These are phyloP conservation scores for Pseudopithomyces maydicus DNA, from an alignment of 2,329 filamentous ascomycete genomes.

Conservation along the genomic window DNA sequence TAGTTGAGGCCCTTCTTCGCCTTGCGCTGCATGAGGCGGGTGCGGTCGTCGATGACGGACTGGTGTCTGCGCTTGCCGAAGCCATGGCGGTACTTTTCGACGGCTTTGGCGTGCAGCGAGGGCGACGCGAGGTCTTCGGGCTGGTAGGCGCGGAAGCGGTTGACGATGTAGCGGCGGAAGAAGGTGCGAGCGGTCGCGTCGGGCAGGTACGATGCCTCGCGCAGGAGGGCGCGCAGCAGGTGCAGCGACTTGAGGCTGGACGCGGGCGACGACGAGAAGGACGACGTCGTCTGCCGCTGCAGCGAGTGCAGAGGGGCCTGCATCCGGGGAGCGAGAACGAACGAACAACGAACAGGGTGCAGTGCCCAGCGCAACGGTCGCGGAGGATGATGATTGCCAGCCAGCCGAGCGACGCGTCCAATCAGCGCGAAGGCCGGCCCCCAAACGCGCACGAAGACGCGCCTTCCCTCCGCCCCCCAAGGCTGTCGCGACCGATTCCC, in stretches of 20 bases:
- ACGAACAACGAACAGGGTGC: too few relatives aligned
- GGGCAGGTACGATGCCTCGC: constrained; percentile 65
- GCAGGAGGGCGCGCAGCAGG: constrained; percentile 61
- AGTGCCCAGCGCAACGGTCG: neutral
- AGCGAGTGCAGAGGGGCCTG: too few relatives aligned
- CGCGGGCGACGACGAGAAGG: neutral
- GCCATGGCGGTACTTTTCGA: constrained; percentile 23
- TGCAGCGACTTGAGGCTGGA: constrained; percentile 43
- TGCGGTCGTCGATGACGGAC: constrained; percentile 29
- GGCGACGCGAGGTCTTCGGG: constrained; percentile 29
- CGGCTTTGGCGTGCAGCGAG: constrained; percentile 18
- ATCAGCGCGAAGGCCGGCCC: neutral
- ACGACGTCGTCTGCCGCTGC: constrained; percentile 9
- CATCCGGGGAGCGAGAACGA: constrained; percentile 14
- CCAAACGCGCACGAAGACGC: constrained; percentile 20
- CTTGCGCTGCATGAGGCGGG: constrained; percentile 24
- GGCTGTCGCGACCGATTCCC: constrained; percentile 12
- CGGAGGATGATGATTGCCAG: neutral
- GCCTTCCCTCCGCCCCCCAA: constrained; percentile 22
- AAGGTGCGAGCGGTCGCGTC: constrained; percentile 59
- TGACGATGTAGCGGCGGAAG: constrained; percentile 54
- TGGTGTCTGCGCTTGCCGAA: constrained; percentile 26
- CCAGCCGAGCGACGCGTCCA: neutral
- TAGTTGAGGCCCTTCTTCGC: constrained; percentile 47
- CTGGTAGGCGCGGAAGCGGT: constrained; percentile 55